These are phyloP conservation scores for Solanum sejunctum DNA, from an alignment of 257 asterid species.

Conservation along the genomic window DNA sequence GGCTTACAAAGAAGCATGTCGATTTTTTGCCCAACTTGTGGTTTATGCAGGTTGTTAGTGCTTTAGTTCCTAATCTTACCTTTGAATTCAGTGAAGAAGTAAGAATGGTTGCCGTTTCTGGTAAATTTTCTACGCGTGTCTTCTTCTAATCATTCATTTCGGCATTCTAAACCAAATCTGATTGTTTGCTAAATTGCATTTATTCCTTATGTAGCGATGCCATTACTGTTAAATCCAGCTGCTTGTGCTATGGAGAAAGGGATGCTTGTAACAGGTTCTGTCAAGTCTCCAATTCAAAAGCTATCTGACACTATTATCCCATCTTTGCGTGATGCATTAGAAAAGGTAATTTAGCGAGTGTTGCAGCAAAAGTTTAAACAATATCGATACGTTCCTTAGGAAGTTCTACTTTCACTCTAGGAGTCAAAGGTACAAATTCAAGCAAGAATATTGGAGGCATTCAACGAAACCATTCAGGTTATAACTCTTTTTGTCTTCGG, in stretches of 20 bases:
- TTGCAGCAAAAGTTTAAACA: not conserved
- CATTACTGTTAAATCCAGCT: not conserved
- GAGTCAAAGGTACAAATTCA: not conserved
- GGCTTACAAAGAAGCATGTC: not conserved
- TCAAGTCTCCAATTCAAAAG: not conserved
- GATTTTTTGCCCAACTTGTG: not conserved
- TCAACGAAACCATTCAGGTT: not conserved
- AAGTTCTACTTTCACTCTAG: not conserved
- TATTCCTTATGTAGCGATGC: not conserved
- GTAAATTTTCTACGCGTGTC: not conserved
- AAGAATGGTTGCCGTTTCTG: not conserved
- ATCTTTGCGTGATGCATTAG: not conserved
- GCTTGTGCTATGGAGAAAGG: not conserved
- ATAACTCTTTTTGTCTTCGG: not conserved
- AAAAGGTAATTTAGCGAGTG: not conserved
- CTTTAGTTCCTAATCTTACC: not conserved
- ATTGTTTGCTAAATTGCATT: not conserved
- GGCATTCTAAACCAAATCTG: not conserved
- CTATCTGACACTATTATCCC: not conserved
- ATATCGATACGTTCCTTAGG: not conserved
- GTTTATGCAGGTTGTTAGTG: not conserved
- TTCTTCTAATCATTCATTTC: not conserved
- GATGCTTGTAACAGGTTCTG: not conserved
- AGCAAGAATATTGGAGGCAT: not conserved
- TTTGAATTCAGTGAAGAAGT: not conserved